phyloP scores from a whole-genome alignment of 495 filamentous ascomycete genomes.

The Trichoderma erinaceum region DNA sequence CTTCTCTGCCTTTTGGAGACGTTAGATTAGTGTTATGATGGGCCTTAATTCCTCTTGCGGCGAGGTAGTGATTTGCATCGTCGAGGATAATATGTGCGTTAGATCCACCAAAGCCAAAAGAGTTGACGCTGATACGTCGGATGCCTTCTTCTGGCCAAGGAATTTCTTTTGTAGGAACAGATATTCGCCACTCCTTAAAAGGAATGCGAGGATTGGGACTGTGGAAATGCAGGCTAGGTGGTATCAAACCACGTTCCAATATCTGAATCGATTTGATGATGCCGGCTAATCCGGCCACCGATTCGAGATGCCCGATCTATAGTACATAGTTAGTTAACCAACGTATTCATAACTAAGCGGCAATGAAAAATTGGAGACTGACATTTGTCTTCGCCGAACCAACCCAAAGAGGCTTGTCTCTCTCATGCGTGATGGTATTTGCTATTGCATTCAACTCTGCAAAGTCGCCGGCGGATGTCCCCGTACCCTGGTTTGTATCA shows the following conservation, averaged over 20 bases:
- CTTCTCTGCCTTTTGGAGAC: neutral
- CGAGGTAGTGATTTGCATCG: neutral
- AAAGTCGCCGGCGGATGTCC: slow-evolving; percentile 64
- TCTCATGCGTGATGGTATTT: slow-evolving; percentile 54
- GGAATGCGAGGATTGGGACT: neutral
- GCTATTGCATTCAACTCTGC: slow-evolving; percentile 59
- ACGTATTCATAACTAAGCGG: too few relatives aligned
- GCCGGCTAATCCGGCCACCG: slow-evolving; percentile 37
- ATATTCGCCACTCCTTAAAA: slow-evolving; percentile 7
- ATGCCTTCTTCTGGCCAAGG: slow-evolving; percentile 21
- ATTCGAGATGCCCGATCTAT: neutral
- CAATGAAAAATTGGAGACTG: neutral
- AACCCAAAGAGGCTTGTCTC: slow-evolving; percentile 57
- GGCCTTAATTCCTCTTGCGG: neutral
- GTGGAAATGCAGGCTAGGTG: slow-evolving; percentile 55
- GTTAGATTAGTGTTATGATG: neutral
- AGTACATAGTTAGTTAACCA: too few relatives aligned
- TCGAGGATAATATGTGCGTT: slow-evolving; percentile 28
- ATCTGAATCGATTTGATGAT: slow-evolving; percentile 75
- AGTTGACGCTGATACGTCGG: slow-evolving; percentile 23
- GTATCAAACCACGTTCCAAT: slow-evolving; percentile 65
- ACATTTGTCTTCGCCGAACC: slow-evolving; percentile 74
- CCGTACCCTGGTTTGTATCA: slow-evolving; percentile 45
- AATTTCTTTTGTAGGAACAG: neutral
- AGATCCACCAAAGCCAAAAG: slow-evolving; percentile 25